phyloP scores from a whole-genome alignment of 176 grass and related monocot genomes.

The Oropetium thomaeum region DNA sequence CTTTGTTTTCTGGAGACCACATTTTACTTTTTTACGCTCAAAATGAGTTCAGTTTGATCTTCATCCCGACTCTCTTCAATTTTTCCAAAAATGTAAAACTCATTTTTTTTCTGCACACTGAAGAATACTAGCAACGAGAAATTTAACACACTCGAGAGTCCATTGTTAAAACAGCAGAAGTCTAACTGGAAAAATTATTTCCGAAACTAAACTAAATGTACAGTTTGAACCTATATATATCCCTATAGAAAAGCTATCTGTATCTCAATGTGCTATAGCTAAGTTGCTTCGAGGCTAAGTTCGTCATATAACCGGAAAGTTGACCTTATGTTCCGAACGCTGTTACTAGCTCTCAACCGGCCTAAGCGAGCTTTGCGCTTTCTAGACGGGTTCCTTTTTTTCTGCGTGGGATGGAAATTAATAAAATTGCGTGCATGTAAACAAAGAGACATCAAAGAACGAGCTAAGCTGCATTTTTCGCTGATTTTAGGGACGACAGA shows the following conservation, averaged over 20 bases:
- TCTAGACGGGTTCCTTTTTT: conserved; percentile 4
- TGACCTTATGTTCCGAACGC: conserved; percentile 10
- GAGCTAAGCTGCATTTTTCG: conserved; percentile 25
- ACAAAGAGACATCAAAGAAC: conserved; percentile 22
- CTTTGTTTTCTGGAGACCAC: no score
- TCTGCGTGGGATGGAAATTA: conserved; percentile 1
- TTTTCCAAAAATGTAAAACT: no score
- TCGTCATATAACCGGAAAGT: conserved; percentile 3
- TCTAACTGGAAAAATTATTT: not conserved
- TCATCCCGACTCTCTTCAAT: no score
- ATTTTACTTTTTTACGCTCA: no score
- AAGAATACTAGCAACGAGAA: no score
- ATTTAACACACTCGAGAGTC: not conserved
- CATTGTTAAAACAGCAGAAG: not conserved
- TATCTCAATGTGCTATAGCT: not conserved
- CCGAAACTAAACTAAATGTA: not conserved
- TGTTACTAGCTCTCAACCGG: not conserved
- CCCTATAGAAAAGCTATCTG: not conserved
- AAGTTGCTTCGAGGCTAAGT: conserved; percentile 37
- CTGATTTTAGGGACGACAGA: conserved; percentile 27
- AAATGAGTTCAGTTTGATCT: no score
- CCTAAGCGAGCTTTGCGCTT: conserved; percentile 4
- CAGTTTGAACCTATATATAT: not conserved
- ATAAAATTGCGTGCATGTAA: conserved; percentile 25
- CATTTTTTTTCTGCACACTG: no score